Base-by-base conservation (phyloP, 495 filamentous ascomycete genomes). In the Astrothelium macrocarpum region DNA sequence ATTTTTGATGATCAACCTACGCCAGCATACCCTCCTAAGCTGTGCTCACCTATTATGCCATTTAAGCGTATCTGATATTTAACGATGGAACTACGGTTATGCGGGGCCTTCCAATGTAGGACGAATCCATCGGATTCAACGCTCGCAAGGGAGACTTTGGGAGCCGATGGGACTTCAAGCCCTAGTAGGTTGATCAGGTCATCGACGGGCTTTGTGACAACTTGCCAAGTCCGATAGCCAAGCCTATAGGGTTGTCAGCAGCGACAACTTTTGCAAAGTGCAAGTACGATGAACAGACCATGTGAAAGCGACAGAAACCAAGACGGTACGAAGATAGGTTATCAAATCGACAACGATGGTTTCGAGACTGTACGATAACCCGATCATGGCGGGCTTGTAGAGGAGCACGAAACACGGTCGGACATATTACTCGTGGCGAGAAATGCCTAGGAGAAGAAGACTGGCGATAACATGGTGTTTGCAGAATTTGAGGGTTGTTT, bases 1-100 rank as follows among this genome's bases (percentile, higher is more conserved):
- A 66, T 61, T 62, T 18, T 1, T 12, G 2, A 28, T 29, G 7
- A 29, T 56, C 20, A 42, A 43, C 32, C 14, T 11, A 14, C 23
- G 36, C n/a, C 34, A 25, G 9, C 39, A 20, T 56, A 5, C 12
- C 7, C 25, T 56, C 9, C 7, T 2, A 20, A 29, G 9, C 26
- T 60, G 14, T 25, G 76, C 82, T 74, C 75, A 95, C 91, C 89
- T 77, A 91, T 91, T 36, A 90, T 85, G 36, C 92, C 92, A 71
- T 98, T 97, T 62, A 97, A 85, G 68, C 95, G 89, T 42, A 98
- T 91, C 26, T 92, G 83, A 72, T 95, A 90, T 76, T 91, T 94
- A 16, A 88, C 89, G 87, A 63, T 89, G 86, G 60, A 87, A 85
- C 68, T 84, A 81, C 61, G 86, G 86, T 70, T 85, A 82, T 89